Percentiles rank a stretch among this genome's conserved stretches.
phyloP scores from a whole-genome alignment of 495 filamentous ascomycete genomes.

The Immersiella caudata region DNA sequence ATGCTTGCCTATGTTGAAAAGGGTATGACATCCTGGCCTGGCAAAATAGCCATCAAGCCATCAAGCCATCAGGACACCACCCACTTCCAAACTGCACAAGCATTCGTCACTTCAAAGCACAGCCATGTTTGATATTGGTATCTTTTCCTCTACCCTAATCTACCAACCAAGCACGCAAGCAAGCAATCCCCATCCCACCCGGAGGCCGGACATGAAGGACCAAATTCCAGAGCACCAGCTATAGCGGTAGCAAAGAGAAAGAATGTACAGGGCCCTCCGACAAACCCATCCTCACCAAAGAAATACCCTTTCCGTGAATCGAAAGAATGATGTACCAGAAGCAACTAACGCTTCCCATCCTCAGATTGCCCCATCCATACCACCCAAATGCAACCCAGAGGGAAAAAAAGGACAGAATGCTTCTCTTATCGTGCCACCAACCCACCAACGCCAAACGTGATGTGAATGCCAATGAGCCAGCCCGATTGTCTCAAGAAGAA shows the following conservation, averaged over 20 bases:
- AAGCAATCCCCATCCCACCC: too few relatives aligned
- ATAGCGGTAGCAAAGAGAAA: background rate
- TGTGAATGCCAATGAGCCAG: background rate
- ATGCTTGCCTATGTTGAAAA: too few relatives aligned
- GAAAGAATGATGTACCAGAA: background rate
- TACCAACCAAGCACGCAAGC: too few relatives aligned
- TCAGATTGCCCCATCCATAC: background rate
- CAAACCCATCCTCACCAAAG: background rate
- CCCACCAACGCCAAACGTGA: constrained; percentile 16
- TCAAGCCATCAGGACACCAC: too few relatives aligned
- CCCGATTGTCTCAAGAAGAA: background rate
- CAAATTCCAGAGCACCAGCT: too few relatives aligned
- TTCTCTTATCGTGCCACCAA: background rate
- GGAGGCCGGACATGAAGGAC: too few relatives aligned
- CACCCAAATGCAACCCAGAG: background rate
- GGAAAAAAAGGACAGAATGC: background rate
- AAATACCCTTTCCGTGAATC: background rate
- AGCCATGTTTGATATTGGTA: too few relatives aligned
- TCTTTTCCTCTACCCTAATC: too few relatives aligned
- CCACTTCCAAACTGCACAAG: too few relatives aligned
- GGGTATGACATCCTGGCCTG: too few relatives aligned
- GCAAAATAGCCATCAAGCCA: too few relatives aligned
- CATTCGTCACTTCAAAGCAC: too few relatives aligned
- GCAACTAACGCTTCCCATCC: background rate
- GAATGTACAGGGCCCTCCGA: background rate